phyloP scores from a whole-genome alignment of 371 early-diverging fungal genomes.

The Nosema muscidifuracis region DNA sequence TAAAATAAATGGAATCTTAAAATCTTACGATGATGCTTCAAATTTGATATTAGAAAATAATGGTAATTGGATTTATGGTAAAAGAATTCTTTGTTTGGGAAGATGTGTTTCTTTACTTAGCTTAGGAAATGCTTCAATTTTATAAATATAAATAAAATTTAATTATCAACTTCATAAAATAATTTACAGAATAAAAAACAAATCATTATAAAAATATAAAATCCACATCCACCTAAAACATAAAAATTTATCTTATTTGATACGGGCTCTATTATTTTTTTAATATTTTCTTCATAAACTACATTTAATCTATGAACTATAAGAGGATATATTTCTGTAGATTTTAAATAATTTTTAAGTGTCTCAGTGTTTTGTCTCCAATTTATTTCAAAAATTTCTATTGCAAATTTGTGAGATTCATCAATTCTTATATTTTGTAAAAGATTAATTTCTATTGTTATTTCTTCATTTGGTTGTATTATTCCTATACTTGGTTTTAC shows the following conservation, averaged over 20 bases:
- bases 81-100: constrained; percentile 30
- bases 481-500: constrained; percentile 84
- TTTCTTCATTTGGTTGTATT: constrained; percentile 66
- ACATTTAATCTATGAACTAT: constrained; percentile 16
- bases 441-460: constrained; percentile 29
- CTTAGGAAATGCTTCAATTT: not conserved
- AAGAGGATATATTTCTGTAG: constrained; percentile 3
- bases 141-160: too few species aligned
- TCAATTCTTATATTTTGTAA: constrained; percentile 8
- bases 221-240: too few species aligned
- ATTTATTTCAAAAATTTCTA: constrained; percentile 49
- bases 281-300: constrained; percentile 18
- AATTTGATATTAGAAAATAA: constrained; percentile 20
- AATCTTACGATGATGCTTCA: constrained; percentile 21
- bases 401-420: constrained; percentile 36
- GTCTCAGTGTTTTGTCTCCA: constrained; percentile 32
- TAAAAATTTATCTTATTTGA: not conserved
- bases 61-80: constrained; percentile 10
- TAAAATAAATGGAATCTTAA: constrained; percentile 8
- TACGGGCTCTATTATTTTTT: not conserved
- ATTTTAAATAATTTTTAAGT: constrained; percentile 37
- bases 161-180: not conserved
- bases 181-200: constrained; percentile 19
- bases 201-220: not conserved
- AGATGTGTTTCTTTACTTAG: constrained; percentile 16